Evolutionary conservation across 129 eudicot genomes (phyloP).

Genomic region (Flaveria robusta): DNA sequence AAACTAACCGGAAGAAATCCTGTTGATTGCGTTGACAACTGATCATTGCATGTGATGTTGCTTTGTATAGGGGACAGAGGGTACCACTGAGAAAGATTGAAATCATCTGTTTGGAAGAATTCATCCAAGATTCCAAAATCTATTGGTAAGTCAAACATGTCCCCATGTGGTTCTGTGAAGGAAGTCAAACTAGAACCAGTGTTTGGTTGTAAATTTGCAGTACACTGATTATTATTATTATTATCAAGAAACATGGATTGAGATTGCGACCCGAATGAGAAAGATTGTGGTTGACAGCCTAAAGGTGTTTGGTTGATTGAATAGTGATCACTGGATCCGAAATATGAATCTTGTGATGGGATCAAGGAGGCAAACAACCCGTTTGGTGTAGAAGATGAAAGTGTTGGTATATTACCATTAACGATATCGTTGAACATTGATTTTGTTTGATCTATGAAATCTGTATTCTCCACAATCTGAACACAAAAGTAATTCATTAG

Average conservation of each 20-base stretch:
- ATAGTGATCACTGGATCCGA: conserved; percentile 11
- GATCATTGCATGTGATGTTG: conserved; percentile 36
- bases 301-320: conserved; percentile 26
- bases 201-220: conserved; percentile 31
- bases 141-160: conserved; percentile 36
- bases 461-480: conserved; percentile 65
- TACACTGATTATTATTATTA: conserved; percentile 17
- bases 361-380: conserved; percentile 47
- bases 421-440: conserved; percentile 43
- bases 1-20: conserved; percentile 26
- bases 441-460: conserved; percentile 62
- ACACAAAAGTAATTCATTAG: conserved; percentile 22
- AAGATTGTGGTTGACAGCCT: conserved; percentile 28
- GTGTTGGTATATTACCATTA: conserved; percentile 27
- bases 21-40: conserved; percentile 32
- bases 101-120: conserved; percentile 46
- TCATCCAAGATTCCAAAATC: conserved; percentile 49
- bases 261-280: conserved; percentile 34
- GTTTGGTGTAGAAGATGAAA: conserved; percentile 43
- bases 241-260: conserved; percentile 28
- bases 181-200: conserved; percentile 44
- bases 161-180: conserved; percentile 34
- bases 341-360: conserved; percentile 37
- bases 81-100: conserved; percentile 45
- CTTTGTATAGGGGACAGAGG: conserved; percentile 41